These are phyloP conservation scores for Fusarium robinianum DNA, from an alignment of 2,329 filamentous ascomycete species.

Conservation along the genomic window DNA sequence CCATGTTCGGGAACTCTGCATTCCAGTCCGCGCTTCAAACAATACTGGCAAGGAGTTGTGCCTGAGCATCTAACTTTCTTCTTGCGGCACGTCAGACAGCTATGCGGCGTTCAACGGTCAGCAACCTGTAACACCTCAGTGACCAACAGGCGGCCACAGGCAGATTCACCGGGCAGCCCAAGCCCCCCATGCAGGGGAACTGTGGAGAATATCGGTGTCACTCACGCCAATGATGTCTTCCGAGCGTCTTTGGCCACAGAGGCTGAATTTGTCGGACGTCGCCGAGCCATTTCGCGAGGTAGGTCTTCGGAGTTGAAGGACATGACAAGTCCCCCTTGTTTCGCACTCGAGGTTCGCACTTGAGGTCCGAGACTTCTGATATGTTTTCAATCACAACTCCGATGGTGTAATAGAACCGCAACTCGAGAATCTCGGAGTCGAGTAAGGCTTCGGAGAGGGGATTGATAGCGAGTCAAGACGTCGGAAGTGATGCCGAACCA, in stretches of 20 bases:
- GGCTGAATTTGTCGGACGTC: slow-evolving; percentile 26
- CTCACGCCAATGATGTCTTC: slow-evolving; percentile 35
- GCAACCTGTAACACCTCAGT: background rate
- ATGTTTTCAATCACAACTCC: too few relatives aligned
- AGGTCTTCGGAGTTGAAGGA: slow-evolving; percentile 16
- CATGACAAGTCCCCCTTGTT: too few relatives aligned
- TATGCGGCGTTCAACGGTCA: slow-evolving; percentile 7
- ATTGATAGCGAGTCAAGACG: too few relatives aligned
- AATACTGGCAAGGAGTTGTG: slow-evolving; percentile 35
- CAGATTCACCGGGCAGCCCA: too few relatives aligned
- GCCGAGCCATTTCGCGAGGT: slow-evolving; percentile 31
- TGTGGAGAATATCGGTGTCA: slow-evolving; percentile 18
- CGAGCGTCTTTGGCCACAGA: slow-evolving; percentile 30
- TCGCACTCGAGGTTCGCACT: too few relatives aligned
- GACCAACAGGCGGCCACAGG: too few relatives aligned
- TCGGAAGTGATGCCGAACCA: too few relatives aligned
- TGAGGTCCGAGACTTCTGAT: too few relatives aligned
- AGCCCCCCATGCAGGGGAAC: slow-evolving; percentile 1
- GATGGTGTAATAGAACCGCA: too few relatives aligned
- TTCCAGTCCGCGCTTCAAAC: slow-evolving; percentile 33
- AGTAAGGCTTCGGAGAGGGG: too few relatives aligned
- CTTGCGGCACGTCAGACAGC: slow-evolving; percentile 36
- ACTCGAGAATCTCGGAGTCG: too few relatives aligned
- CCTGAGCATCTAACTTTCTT: slow-evolving; percentile 36
- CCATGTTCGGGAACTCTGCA: slow-evolving; percentile 36